phyloP scores from a whole-genome alignment of 2,329 filamentous ascomycete species.

The Tolypocladium tropicale region DNA sequence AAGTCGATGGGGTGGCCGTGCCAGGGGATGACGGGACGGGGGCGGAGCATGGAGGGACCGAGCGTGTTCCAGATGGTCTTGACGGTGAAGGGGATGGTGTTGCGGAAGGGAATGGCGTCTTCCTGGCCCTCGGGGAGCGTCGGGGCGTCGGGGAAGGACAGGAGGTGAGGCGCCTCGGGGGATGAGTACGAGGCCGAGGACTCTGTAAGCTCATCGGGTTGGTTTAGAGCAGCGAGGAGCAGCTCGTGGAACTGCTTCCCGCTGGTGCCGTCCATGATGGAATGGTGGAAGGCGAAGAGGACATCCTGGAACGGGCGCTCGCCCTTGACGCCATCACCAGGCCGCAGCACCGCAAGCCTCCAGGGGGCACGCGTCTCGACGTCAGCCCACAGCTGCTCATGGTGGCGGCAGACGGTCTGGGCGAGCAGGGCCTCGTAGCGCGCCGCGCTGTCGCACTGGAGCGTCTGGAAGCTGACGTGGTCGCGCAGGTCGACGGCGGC shows the following conservation, averaged over 20 bases:
- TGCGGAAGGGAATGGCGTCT: conserved; percentile 26
- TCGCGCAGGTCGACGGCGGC: conserved; percentile 29
- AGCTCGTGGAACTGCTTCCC: conserved; percentile 37
- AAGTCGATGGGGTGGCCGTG: conserved; percentile 24
- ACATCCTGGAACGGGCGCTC: conserved; percentile 23
- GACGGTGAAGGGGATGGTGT: conserved; percentile 29
- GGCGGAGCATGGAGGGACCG: conserved; percentile 27
- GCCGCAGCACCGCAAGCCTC: conserved; percentile 30
- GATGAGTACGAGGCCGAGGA: neutral
- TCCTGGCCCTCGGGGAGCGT: conserved; percentile 29
- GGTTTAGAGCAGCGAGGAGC: conserved; percentile 32
- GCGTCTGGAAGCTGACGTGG: conserved; percentile 26
- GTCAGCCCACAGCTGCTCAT: conserved; percentile 30
- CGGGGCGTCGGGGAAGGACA: conserved; percentile 20
- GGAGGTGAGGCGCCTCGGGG: conserved; percentile 10
- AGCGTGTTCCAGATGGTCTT: conserved; percentile 28
- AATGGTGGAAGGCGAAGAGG: conserved; percentile 41
- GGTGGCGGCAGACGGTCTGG: conserved; percentile 24
- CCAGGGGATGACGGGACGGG: conserved; percentile 22
- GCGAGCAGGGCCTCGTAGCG: conserved; percentile 21
- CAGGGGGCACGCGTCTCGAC: conserved; percentile 32
- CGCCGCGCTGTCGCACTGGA: conserved; percentile 9
- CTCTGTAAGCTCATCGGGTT: neutral
- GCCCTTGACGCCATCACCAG: conserved; percentile 3
- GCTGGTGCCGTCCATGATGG: conserved; percentile 40